Percentiles rank a stretch among this genome's conserved stretches.
Evolutionary conservation across 129 eudicot genomes (phyloP).

Genomic region (Chrysanthemum lavandulifolium): DNA sequence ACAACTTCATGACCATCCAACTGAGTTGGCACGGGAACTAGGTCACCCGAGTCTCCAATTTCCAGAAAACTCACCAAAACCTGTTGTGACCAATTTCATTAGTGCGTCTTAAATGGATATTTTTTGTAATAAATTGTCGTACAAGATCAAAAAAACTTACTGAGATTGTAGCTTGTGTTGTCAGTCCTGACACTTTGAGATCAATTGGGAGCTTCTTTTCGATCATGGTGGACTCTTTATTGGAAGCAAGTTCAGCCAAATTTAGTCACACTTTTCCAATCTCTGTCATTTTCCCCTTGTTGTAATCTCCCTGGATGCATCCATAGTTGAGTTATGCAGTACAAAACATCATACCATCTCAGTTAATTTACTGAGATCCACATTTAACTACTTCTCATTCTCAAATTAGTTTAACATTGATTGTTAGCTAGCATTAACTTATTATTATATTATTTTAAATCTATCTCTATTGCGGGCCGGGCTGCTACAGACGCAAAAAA

Average conservation of each 20-base stretch:
- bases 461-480: too few relatives aligned
- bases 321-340: neutral
- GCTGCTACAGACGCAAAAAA: too few relatives aligned
- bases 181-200: constrained; percentile 44
- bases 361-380: too few relatives aligned
- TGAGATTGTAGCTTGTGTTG: constrained; percentile 45
- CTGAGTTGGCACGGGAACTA: constrained; percentile 15
- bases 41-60: constrained; percentile 32
- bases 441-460: too few relatives aligned
- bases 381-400: too few relatives aligned
- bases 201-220: constrained; percentile 42
- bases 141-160: constrained; percentile 19
- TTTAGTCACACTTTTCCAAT: constrained; percentile 52
- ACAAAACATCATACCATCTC: neutral
- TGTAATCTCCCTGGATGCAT: constrained; percentile 43
- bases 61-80: constrained; percentile 53
- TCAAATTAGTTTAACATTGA: too few relatives aligned
- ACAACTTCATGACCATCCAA: neutral
- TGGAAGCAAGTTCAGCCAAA: constrained; percentile 49
- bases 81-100: constrained; percentile 13
- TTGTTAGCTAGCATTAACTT: too few relatives aligned
- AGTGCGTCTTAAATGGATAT: constrained; percentile 1
- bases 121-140: neutral
- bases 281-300: constrained; percentile 43
- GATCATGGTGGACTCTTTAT: constrained; percentile 31